Percentiles rank a stretch among this genome's conserved stretches.
Evolutionary conservation across 305 asterid genomes (phyloP).

Genomic region (Euphrasia arctica): DNA sequence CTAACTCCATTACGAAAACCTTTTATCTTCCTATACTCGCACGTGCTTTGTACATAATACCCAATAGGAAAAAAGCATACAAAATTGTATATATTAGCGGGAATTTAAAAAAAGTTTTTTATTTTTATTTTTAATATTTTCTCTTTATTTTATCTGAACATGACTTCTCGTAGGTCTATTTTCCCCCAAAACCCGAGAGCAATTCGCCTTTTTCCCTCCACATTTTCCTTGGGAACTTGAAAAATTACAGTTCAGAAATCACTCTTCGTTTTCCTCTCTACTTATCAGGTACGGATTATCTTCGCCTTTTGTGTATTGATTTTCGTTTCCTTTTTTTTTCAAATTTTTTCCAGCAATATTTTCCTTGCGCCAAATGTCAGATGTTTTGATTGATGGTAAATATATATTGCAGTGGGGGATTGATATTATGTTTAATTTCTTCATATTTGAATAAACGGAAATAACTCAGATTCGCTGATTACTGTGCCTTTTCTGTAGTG

Average conservation of each 20-base stretch:
- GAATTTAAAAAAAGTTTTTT: conserved; percentile 24
- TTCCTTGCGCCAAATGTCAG: conserved; percentile 15
- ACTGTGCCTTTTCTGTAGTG: background rate
- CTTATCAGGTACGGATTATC: conserved; percentile 7
- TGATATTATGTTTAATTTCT: conserved; percentile 10
- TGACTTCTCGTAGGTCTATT: conserved; percentile 32
- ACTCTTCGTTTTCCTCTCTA: conserved; percentile 1
- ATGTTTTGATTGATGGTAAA: background rate
- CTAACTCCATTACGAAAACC: background rate
- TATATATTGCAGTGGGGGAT: conserved; percentile 11
- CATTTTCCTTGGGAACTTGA: conserved; percentile 9
- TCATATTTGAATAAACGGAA: conserved; percentile 11
- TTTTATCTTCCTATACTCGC: background rate
- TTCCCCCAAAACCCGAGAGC: conserved; percentile 25
- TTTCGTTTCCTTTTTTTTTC: conserved; percentile 15
- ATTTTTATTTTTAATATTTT: background rate
- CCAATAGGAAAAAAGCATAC: background rate
- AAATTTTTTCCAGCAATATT: conserved; percentile 11
- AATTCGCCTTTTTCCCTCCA: conserved; percentile 29
- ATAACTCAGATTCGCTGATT: conserved; percentile 11
- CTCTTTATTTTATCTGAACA: conserved; percentile 14
- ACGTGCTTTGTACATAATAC: background rate
- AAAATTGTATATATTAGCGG: conserved; percentile 18
- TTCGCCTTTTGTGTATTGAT: background rate
- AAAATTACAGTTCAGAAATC: conserved; percentile 3